Base-by-base conservation (phyloP, 352 stramenopile species). In the Globisporangium nagaii region DNA sequence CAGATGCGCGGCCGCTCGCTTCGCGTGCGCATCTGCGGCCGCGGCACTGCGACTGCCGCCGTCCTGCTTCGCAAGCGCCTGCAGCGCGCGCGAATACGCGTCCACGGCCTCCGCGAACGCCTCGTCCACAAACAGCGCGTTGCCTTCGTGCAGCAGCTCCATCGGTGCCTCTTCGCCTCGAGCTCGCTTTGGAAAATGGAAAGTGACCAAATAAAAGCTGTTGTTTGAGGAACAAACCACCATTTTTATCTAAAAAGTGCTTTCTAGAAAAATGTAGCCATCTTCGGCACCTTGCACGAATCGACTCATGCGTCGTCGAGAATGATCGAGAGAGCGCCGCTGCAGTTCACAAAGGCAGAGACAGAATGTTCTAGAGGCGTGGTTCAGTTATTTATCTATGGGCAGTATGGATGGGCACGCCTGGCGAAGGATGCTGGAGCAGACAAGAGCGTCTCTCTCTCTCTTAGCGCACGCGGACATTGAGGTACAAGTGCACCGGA, bases 61-160 rank as follows among this genome's bases (percentile, higher is more conserved):
- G 17, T 35, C 42, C 3, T 30, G 10, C 19, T 7, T 19, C 25
- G 69, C 61, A 17, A 69, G 60, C 35, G 63, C 42, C 41, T 76
- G 62, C 19, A 85, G 28, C 8, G 72, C 78, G 2, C 62, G 65
- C 28, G 72, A 65, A 64, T 90, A 93, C 54, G 71, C 68, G 13
- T 56, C 48, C 30, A 84, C 50, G 13, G 86, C 84, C 28, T 81
- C 68, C 2, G 70, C 66, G 63, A 90, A 96, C 34, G 71, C 60
- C 67, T 94, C 83, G 58, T 96, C 84, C 54, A 94, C 82, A 46
- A 92, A 96, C 37, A 86, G 62, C 51, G 80, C 80, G 66, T 94
- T 96, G 28, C 62, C 86, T 35, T 84, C 51, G 60, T 79, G 69
- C 70, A 77, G 78, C 54, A 76, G 75, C 65, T 92, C 81, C 81